Evolutionary conservation across 495 filamentous ascomycete genomes (phyloP).

Genomic region (Hypoxylon fragiforme): DNA sequence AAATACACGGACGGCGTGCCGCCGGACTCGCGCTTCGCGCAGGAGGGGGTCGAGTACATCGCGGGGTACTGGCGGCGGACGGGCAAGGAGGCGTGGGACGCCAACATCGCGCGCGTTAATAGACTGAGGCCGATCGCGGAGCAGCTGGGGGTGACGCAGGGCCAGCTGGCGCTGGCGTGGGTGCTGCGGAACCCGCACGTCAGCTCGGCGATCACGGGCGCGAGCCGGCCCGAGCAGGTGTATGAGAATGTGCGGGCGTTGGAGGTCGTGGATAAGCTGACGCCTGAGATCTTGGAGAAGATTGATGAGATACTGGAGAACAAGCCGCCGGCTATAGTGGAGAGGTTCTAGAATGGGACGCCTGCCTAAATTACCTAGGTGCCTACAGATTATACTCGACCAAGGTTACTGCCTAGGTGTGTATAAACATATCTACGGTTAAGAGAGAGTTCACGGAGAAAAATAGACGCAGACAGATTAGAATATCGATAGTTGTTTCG

Average conservation of each 20-base stretch:
- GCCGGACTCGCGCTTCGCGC: constrained; percentile 56
- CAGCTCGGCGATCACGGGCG: constrained; percentile 75
- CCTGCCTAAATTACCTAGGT: too few relatives aligned
- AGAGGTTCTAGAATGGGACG: constrained; percentile 44
- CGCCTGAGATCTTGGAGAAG: constrained; percentile 66
- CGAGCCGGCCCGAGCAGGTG: constrained; percentile 71
- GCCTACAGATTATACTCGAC: too few relatives aligned
- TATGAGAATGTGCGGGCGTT: constrained; percentile 70
- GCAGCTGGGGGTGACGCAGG: constrained; percentile 64
- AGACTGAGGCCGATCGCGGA: constrained; percentile 66
- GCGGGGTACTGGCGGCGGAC: constrained; percentile 48
- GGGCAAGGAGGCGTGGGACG: constrained; percentile 51
- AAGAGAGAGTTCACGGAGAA: too few relatives aligned
- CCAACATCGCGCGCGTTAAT: constrained; percentile 48
- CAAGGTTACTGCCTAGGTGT: too few relatives aligned
- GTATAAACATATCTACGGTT: too few relatives aligned
- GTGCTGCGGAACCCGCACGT: constrained; percentile 76
- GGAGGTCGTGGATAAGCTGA: constrained; percentile 62
- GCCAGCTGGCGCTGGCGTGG: constrained; percentile 76
- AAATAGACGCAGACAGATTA: too few relatives aligned
- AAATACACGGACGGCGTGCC: constrained; percentile 78
- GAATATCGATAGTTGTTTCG: too few relatives aligned
- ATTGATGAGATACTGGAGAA: constrained; percentile 70
- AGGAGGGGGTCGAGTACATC: constrained; percentile 52
- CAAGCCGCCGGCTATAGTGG: constrained; percentile 55